A percentile compares a stretch with the other conserved stretches of the same genome.
Evolutionary conservation across 305 asterid species (phyloP).

Genomic region (Fraxinus albicans): DNA sequence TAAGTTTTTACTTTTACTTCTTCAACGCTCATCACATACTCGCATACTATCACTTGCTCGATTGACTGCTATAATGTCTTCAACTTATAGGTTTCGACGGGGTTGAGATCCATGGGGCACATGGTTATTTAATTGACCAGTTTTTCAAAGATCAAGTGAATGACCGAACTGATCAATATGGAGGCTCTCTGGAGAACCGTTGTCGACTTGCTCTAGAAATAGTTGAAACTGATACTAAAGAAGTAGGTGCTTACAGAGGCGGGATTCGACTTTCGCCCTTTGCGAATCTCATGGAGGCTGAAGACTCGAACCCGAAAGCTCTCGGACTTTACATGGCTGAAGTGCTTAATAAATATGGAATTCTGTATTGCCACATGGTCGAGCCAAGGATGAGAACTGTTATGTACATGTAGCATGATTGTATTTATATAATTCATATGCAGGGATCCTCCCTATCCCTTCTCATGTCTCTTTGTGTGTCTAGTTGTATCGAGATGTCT

Average conservation of each 20-base stretch:
- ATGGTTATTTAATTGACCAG: constrained; percentile 63
- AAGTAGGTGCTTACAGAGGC: constrained; percentile 51
- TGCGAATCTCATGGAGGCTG: constrained; percentile 35
- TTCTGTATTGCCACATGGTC: constrained; percentile 60
- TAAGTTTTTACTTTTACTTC: not conserved
- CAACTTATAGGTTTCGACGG: constrained; percentile 60
- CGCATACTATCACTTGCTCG: not conserved
- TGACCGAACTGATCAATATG: constrained; percentile 61
- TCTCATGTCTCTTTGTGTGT: too few relatives aligned
- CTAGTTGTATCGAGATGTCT: too few relatives aligned
- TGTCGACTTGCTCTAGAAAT: constrained; percentile 57
- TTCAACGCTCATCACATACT: not conserved
- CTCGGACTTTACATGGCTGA: constrained; percentile 55
- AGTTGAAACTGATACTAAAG: constrained; percentile 42
- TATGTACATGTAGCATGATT: too few relatives aligned
- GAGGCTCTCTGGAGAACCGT: constrained; percentile 64
- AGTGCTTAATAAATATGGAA: constrained; percentile 37
- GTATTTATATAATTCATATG: too few relatives aligned
- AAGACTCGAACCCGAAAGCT: constrained; percentile 56
- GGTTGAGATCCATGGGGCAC: constrained; percentile 70
- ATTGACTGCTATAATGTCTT: not conserved
- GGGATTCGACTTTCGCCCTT: constrained; percentile 67
- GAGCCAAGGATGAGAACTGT: constrained; percentile 52
- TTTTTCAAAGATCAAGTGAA: constrained; percentile 65
- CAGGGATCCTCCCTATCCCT: too few relatives aligned